Base-by-base conservation (phyloP, 2,329 filamentous ascomycete species). In the Laburnicola sp. region DNA sequence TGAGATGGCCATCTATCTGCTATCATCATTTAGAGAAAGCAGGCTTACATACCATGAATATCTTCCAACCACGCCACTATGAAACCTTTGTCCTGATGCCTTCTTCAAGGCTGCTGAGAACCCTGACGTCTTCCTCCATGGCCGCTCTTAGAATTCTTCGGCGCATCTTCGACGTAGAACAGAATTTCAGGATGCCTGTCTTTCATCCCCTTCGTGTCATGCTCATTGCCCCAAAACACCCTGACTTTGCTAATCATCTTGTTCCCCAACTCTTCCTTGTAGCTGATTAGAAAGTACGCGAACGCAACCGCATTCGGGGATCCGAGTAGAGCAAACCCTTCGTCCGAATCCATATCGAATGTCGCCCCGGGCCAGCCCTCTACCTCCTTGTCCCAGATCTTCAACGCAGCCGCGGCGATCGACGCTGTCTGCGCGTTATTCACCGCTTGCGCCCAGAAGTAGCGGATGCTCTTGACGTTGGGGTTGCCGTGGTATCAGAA, bases 241-340 rank as follows among this genome's bases (percentile, higher is more conserved):
- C 55, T 59, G 6, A 62, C 40, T 27, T 53, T 57, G 0, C 45
- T 43, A 3, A 64, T 56, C 5, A 41, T 57, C 51, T 63, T 64
- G 2, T 38, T 36, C 0, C 61, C 63, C 2, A 65, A 41, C 32
- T 60, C 45, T 0, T 36, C 44, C 38, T 65, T 64, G 32, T 59
- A 58, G 42, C 58, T 56, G 27, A 64, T 50, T 1, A 65, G 42
- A 4, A 64, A 63, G 34, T 59, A 65, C 3, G 59, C 63, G 45
- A 65, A 64, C 0, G 51, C 51, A 1, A 57, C 58, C 8, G 57
- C 61, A 28, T 64, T 64, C 1, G 51, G 58, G 6, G 56, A 59
- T 63, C 63, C 62, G 3, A 65, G 25, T 9, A 66, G 37, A 6
- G 57, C 59, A 21, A 57, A 41, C 3, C 58, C 58, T 22, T 58